These are phyloP conservation scores for Debaryomyces maramus DNA, from an alignment of 805 yeast species.

Conservation along the genomic window DNA sequence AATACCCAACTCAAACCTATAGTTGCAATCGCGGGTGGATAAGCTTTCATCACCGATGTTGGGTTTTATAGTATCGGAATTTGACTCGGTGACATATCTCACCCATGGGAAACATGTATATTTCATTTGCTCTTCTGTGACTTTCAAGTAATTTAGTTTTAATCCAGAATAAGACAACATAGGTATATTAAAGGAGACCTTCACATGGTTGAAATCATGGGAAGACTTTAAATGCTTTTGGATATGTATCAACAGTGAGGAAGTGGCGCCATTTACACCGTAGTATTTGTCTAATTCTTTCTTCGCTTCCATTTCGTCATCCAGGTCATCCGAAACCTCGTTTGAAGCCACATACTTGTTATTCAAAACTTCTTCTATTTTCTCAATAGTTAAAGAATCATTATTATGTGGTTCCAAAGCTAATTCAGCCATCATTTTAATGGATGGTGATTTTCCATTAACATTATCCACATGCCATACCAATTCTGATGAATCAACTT, in stretches of 20 bases:
- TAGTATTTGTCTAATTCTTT: conserved; percentile 29
- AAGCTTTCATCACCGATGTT: neutral
- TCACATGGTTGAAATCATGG: conserved; percentile 22
- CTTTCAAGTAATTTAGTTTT: conserved; percentile 63
- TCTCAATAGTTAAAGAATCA: neutral
- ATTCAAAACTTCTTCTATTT: conserved; percentile 3
- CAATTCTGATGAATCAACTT: conserved; percentile 66
- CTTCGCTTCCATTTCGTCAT: conserved; percentile 28
- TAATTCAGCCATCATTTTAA: conserved; percentile 59
- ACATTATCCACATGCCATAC: conserved; percentile 72
- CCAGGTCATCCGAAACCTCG: conserved; percentile 8
- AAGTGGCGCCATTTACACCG: conserved; percentile 38
- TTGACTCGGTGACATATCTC: conserved; percentile 45
- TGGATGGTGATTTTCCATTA: conserved; percentile 53
- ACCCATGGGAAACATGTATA: conserved; percentile 83
- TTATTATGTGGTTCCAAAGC: conserved; percentile 14
- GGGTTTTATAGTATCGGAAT: neutral
- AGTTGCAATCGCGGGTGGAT: conserved; percentile 7
- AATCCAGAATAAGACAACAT: conserved; percentile 65
- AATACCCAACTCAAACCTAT: conserved; percentile 19
- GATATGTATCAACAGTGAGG: conserved; percentile 26
- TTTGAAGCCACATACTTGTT: conserved; percentile 4
- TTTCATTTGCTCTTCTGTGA: conserved; percentile 59
- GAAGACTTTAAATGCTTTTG: conserved; percentile 11
- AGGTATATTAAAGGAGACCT: conserved; percentile 34